Conservation (phyloP, 2,329 filamentous ascomycete genomes). For the Paraphaeosphaeria minitans region DNA sequence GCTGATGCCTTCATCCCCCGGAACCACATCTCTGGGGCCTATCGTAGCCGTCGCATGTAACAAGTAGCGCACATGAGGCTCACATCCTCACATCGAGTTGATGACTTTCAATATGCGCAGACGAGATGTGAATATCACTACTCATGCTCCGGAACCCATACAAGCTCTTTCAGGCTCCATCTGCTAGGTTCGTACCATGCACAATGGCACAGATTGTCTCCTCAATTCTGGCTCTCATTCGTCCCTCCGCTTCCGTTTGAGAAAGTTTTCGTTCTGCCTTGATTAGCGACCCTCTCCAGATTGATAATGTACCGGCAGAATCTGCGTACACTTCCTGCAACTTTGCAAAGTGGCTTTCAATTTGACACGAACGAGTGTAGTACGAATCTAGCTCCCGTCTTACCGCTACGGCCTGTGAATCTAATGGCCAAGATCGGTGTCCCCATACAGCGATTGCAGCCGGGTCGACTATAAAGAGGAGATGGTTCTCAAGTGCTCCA, state of each 20-base stretch:
- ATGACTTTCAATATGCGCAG: slow-evolving; percentile 5
- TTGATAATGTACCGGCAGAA: slow-evolving; percentile 10
- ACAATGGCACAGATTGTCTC: neutral
- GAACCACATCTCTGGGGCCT: slow-evolving; percentile 2
- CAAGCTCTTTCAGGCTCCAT: neutral
- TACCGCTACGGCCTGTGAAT: slow-evolving; percentile 8
- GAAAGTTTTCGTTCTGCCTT: neutral
- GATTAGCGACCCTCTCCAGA: neutral
- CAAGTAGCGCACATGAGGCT: slow-evolving; percentile 9
- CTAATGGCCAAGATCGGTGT: neutral
- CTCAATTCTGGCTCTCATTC: neutral
- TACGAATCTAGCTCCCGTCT: slow-evolving; percentile 12
- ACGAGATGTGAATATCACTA: slow-evolving; percentile 11
- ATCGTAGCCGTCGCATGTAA: neutral
- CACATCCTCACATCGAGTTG: slow-evolving; percentile 3
- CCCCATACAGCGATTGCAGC: neutral
- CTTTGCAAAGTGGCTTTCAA: neutral
- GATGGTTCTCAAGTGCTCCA: neutral
- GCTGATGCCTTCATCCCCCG: slow-evolving; percentile 11
- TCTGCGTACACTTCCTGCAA: neutral
- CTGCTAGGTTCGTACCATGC: neutral
- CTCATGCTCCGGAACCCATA: neutral
- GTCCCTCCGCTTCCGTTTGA: slow-evolving; percentile 1
- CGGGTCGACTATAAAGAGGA: slow-evolving; percentile 18
- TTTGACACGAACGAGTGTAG: neutral